Percentiles rank a stretch among this genome's conserved stretches.
Evolutionary conservation across 352 stramenopile species (phyloP).

Genomic region (Chrysophaeum taylorii): DNA sequence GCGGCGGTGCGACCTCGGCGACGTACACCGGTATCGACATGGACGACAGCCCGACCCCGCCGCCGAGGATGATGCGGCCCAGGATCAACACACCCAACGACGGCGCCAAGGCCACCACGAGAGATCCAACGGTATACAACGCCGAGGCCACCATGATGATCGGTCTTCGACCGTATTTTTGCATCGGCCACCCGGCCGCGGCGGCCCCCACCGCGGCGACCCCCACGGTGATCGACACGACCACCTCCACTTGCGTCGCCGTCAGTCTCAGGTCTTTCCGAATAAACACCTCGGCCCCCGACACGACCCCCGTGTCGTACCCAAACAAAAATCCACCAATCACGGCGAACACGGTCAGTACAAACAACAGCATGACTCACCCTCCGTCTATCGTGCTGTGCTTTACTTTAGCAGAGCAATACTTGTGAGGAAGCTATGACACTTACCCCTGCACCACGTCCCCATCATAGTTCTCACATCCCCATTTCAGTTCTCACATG

Average conservation of each 20-base stretch:
- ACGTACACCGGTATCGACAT: slow-evolving; percentile 61
- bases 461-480: too few relatives aligned
- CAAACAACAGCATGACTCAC: too few relatives aligned
- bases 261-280: slow-evolving; percentile 34
- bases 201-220: slow-evolving; percentile 28
- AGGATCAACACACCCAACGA: slow-evolving; percentile 17
- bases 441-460: too few relatives aligned
- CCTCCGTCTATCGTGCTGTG: too few relatives aligned
- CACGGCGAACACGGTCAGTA: too few relatives aligned
- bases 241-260: slow-evolving; percentile 34
- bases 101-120: slow-evolving; percentile 19
- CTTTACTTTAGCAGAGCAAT: too few relatives aligned
- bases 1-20: slow-evolving; percentile 48
- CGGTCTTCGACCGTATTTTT: neutral
- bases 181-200: neutral
- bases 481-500: too few relatives aligned
- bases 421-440: too few relatives aligned
- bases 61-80: slow-evolving; percentile 46
- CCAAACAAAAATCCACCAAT: slow-evolving; percentile 44
- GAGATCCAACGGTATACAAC: slow-evolving; percentile 20
- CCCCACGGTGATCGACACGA: slow-evolving; percentile 46
- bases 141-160: slow-evolving; percentile 3
- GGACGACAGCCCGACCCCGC: slow-evolving; percentile 54
- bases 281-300: slow-evolving; percentile 39
- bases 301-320: slow-evolving; percentile 50